phyloP scores from a whole-genome alignment of 2,329 filamentous ascomycete species.

The Dothistroma septosporum region DNA sequence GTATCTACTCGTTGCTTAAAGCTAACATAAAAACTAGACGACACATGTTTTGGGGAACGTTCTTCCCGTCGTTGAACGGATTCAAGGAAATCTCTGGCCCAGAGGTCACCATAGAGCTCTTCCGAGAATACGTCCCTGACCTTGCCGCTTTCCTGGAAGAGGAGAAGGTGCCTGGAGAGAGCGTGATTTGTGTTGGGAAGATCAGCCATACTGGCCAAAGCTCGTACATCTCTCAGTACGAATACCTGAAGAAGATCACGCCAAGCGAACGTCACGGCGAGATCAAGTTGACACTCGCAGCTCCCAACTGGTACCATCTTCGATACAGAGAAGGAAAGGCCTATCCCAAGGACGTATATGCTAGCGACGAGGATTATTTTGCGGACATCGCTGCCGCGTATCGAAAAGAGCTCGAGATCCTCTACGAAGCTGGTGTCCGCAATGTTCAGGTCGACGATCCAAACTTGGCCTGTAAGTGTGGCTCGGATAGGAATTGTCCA shows the following conservation, averaged over 20 bases:
- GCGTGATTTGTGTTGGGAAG: constrained; percentile 48
- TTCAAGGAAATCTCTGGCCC: constrained; percentile 48
- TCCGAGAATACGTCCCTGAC: constrained; percentile 57
- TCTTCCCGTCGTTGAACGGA: constrained; percentile 34
- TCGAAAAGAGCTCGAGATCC: constrained; percentile 43
- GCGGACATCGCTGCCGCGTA: constrained; percentile 46
- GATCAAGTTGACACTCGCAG: constrained; percentile 39
- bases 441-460: constrained; percentile 49
- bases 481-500: neutral
- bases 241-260: constrained; percentile 56
- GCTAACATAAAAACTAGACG: neutral
- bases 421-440: constrained; percentile 44
- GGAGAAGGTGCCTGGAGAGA: constrained; percentile 51
- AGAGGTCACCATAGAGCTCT: constrained; percentile 44
- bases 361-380: constrained; percentile 46
- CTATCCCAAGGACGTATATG: constrained; percentile 44
- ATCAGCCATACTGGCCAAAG: constrained; percentile 49
- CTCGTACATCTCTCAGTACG: constrained; percentile 54
- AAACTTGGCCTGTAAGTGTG: constrained; percentile 38
- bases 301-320: constrained; percentile 26
- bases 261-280: constrained; percentile 60
- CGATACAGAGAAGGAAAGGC: constrained; percentile 49
- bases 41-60: constrained; percentile 29
- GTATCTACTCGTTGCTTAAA: neutral
- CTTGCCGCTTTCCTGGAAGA: constrained; percentile 59